These are phyloP conservation scores for Fusarium bulbicola DNA, from an alignment of 2,329 filamentous ascomycete species.

Conservation along the genomic window DNA sequence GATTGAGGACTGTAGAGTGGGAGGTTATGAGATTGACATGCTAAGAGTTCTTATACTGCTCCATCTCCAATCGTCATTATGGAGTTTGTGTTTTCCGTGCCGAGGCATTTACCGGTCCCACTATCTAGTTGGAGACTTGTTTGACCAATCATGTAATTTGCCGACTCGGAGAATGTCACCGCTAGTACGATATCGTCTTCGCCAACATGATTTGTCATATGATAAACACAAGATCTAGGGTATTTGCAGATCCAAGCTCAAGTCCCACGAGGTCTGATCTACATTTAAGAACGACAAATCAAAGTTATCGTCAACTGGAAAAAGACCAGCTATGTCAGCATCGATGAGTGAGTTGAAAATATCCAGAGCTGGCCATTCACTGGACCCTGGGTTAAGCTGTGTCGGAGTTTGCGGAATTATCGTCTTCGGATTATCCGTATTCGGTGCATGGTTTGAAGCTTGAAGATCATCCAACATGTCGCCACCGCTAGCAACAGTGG, in stretches of 20 bases:
- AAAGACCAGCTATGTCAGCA: slow-evolving; percentile 5
- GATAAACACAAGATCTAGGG: neutral
- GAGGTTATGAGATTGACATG: neutral
- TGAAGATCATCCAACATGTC: accelerated
- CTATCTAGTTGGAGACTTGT: accelerated
- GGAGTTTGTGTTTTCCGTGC: neutral
- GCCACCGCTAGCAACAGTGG: accelerated
- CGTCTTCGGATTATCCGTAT: neutral
- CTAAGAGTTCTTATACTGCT: slow-evolving; percentile 5
- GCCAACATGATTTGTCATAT: neutral
- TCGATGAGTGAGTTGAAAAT: slow-evolving; percentile 10
- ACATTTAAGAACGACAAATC: neutral
- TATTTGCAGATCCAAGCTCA: neutral
- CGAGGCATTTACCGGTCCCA: slow-evolving; percentile 24
- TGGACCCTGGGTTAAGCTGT: accelerated
- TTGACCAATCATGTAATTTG: slow-evolving; percentile 6
- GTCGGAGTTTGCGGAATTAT: accelerated
- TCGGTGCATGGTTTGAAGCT: accelerated
- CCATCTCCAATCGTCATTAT: neutral
- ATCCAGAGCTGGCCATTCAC: neutral
- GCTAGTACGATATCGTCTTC: neutral
- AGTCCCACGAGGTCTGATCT: neutral
- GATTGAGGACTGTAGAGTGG: neutral
- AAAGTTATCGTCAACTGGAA: neutral
- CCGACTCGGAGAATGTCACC: slow-evolving; percentile 3